Evolutionary conservation across 1,284 basidiomycete genomes (phyloP), one percentile per base, ranked within the genome.

Genomic region (Apiotrichum mycotoxinovorans): DNA sequence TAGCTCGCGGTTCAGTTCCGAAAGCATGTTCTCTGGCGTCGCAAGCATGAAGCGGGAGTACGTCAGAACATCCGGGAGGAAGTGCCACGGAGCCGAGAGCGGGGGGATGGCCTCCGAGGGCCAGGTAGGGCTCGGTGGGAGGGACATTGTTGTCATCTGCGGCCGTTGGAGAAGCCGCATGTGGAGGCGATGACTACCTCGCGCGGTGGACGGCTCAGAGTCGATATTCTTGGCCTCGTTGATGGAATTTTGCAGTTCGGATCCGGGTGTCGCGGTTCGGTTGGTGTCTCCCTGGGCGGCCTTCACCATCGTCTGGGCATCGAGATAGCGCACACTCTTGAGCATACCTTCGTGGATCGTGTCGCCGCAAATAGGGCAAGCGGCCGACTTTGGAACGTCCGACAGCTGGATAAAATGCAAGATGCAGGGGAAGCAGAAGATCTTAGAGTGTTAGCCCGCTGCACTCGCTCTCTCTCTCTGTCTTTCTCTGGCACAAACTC

Each of bases 1-100:
- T 10, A 94, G 77, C 63, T 98, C 91, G 45, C 78, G 80, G 0
- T 84, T 81, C 17, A 97, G 83, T 68, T 91, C 87, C 14, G 80
- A 71, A 44, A 87, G 80, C 62, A 96, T 83, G 70, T 94, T 88
- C 8, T 85, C 81, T 0, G 95, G 92, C 0, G 93, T 90, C 14
- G 92, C 93, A 22, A 98, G 85, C 90, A 98, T 96, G 78, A 98
- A 96, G 67, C 91, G 94, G 37, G 93, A 84, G 72, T 88, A 98
- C 22, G 82, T 79, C 64, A 88, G 86, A 26, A 96, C 89, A 70
- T 98, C 92, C 0, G 94, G 96, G 22, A 94, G 83, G 79, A 98
- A 98, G 73, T 96, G 85, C 81, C 94, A 98, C 9, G 95, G 94
- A 0, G 92, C 90, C 1, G 69, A 72, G 64, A 94, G 89, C 17